phyloP scores from a whole-genome alignment of 2,329 filamentous ascomycete species.

The Xylaria sp. region DNA sequence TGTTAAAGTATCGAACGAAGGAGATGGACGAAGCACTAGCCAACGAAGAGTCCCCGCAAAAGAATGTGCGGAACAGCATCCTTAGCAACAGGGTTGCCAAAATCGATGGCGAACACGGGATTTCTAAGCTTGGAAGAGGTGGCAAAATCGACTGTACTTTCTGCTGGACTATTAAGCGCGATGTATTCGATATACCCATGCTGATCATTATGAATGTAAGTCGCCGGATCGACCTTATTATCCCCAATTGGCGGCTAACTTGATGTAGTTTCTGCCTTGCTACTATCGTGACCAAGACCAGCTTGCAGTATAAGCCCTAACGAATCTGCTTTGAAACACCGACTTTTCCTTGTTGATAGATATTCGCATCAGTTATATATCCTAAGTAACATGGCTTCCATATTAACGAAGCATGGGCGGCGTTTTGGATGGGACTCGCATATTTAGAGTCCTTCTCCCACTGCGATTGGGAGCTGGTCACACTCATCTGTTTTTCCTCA shows the following conservation, averaged over 20 bases:
- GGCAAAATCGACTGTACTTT: slow-evolving; percentile 95
- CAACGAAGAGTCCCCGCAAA: slow-evolving; percentile 58
- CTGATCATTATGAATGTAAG: slow-evolving; percentile 98
- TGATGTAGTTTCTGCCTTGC: slow-evolving; percentile 66
- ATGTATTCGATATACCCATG: slow-evolving; percentile 99
- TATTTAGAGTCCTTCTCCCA: slow-evolving; percentile 46
- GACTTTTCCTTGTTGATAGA: slow-evolving; percentile 28
- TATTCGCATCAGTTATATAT: slow-evolving; percentile 35
- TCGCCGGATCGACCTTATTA: slow-evolving; percentile 45
- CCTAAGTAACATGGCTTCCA: slow-evolving; percentile 25
- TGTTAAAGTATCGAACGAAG: slow-evolving; percentile 89
- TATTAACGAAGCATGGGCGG: slow-evolving; percentile 48
- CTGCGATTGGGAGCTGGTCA: slow-evolving; percentile 46
- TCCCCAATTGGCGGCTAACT: slow-evolving; percentile 38
- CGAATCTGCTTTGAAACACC: not conserved
- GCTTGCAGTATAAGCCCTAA: slow-evolving; percentile 60
- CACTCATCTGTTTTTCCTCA: slow-evolving; percentile 38
- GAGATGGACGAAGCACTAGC: slow-evolving; percentile 60
- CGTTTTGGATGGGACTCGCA: slow-evolving; percentile 49
- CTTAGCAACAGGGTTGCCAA: slow-evolving; percentile 69
- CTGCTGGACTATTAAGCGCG: slow-evolving; percentile 96
- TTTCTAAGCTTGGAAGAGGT: slow-evolving; percentile 84
- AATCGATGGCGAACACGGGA: slow-evolving; percentile 79
- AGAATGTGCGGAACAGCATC: slow-evolving; percentile 60
- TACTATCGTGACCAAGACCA: slow-evolving; percentile 70